Base-by-base conservation (phyloP, 164 flowering plant species). In the Stephania yunnanensis region DNA sequence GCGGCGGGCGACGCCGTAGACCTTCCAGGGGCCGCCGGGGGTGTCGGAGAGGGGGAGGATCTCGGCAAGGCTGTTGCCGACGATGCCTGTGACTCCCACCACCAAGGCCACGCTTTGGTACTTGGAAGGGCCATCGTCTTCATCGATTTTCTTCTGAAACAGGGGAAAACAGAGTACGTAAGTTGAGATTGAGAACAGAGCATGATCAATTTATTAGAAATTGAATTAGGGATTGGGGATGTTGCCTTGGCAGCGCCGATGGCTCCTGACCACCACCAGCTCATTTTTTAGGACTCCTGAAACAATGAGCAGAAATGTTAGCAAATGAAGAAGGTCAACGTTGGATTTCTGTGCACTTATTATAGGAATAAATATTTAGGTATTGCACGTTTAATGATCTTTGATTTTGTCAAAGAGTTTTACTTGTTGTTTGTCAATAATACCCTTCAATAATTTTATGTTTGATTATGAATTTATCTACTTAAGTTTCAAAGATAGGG, bases 1-100 rank as follows among this genome's bases (percentile, higher is more conserved):
- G 30, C 94, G 87, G 63, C 94, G 88, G 8, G 88, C 90, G 53
- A 90, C 88, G 77, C 98, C 95, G 79, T 91, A 91, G 73, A 90
- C 95, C 74, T 93, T 91, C 98, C 96, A 91, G 0, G 91, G 93
- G 30, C 96, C 93, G 52, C 96, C 95, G 67, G 98, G 97, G 31
- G 97, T 90, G 83, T 89, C 92, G 29, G 91, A 50, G 53, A 89
- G 87, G 0, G 95, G 95, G 73, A 93, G 91, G 71, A 91, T 91
- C 78, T 91, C 97, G 22, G 97, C 93, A 25, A 93, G 84, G 81
- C 93, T 89, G 85, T 88, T 90, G 46, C 98, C 98, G 29, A 87
- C 92, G 71, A 91, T 87, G 42, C 98, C 98, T 0, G 98, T 93
- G 2, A 90, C 90, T 9, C 98, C 98, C 7, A 93, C 63, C 7